Evolutionary conservation across 1,284 basidiomycete species (phyloP).

Genomic region (Macrocystidia cucumis): DNA sequence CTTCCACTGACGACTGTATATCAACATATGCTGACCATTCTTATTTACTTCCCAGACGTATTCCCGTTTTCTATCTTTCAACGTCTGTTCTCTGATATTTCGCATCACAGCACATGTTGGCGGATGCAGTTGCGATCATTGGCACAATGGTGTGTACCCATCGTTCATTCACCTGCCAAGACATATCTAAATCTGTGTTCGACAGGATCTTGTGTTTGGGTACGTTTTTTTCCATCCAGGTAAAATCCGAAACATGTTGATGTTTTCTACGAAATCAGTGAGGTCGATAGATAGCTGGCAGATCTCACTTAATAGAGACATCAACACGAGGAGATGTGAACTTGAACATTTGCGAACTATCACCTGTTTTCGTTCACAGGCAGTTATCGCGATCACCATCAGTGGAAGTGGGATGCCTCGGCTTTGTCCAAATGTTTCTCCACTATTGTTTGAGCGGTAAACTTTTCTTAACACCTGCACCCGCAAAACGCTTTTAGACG

Average conservation of each 20-base stretch:
- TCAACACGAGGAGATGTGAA: no score
- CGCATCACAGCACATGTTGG: constrained; percentile 70
- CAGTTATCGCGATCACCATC: no score
- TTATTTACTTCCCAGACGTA: constrained; percentile 8
- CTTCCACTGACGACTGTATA: no score
- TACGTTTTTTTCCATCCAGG: constrained; percentile 14
- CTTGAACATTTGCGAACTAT: no score
- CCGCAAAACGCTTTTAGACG: no score
- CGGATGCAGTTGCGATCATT: constrained; percentile 89
- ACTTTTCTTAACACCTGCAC: no score
- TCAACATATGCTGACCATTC: constrained; percentile 8
- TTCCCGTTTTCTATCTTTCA: constrained; percentile 41
- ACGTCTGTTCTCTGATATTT: constrained; percentile 15
- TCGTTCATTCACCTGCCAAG: constrained; percentile 3
- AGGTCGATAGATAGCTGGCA: constrained; percentile 1
- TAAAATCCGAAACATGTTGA: no score
- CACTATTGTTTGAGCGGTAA: no score
- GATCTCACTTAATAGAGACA: background rate
- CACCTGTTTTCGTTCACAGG: no score
- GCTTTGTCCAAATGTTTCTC: no score
- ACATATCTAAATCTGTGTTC: constrained; percentile 8
- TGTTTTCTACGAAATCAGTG: no score
- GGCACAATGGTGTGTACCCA: constrained; percentile 76
- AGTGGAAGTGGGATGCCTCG: no score
- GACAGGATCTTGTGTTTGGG: constrained; percentile 35